Evolutionary conservation across 2,329 filamentous ascomycete genomes (phyloP).

Genomic region (Verticillium tricorpus): DNA sequence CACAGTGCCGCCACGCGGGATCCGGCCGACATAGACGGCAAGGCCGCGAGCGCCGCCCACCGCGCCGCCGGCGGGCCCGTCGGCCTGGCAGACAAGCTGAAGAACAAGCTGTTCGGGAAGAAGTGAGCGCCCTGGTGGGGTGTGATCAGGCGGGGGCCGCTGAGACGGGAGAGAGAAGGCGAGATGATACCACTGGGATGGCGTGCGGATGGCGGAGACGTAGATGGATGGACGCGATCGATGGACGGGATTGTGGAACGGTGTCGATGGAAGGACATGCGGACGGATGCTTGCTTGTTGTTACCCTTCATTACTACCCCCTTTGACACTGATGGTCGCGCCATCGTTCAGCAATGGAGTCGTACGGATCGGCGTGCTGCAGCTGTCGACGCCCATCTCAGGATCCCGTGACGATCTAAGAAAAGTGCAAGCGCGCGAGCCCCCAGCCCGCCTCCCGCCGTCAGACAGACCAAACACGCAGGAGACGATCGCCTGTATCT

Average conservation of each 20-base stretch:
- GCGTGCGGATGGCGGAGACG: not conserved
- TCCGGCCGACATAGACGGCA: conserved; percentile 28
- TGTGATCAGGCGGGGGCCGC: not conserved
- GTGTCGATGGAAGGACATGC: not conserved
- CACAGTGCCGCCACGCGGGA: not conserved
- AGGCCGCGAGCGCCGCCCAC: conserved; percentile 19
- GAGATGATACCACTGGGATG: not conserved
- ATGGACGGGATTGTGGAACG: no score
- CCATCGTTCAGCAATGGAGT: not conserved
- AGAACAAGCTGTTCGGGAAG: conserved; percentile 48
- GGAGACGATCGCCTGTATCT: not conserved
- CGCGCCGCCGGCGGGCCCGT: conserved; percentile 24
- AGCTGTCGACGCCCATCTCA: not conserved
- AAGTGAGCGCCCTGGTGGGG: conserved; percentile 27
- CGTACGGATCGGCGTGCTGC: not conserved
- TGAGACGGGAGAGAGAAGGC: not conserved
- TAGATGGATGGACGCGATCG: not conserved
- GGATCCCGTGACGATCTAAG: not conserved
- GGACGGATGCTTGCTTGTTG: not conserved
- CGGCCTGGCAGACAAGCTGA: conserved; percentile 53
- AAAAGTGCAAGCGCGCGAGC: not conserved
- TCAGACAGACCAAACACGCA: not conserved
- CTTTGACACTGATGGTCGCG: not conserved
- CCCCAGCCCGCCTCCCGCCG: no score
- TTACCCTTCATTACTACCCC: not conserved